Percentiles rank a stretch among this genome's conserved stretches.
Conservation (phyloP, 495 filamentous ascomycete genomes). For the Xylaria nigripes region DNA sequence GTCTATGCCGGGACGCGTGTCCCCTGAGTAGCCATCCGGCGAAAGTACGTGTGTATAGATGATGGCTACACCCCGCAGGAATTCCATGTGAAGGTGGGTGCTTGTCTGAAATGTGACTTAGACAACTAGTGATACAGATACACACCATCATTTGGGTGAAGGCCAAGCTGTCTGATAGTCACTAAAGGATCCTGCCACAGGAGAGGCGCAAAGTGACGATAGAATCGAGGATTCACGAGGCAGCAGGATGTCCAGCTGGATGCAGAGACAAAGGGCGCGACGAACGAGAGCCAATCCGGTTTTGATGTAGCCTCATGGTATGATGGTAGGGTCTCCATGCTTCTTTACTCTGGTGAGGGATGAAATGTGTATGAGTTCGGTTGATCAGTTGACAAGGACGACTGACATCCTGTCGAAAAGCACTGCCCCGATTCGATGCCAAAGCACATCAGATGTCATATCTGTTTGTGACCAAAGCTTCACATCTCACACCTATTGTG, state of each 20-base stretch:
- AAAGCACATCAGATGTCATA: too few relatives aligned
- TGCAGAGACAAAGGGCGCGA: constrained; percentile 28
- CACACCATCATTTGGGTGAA: constrained; percentile 33
- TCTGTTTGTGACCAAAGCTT: too few relatives aligned
- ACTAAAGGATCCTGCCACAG: constrained; percentile 41
- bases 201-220: constrained; percentile 35
- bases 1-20: background rate
- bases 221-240: constrained; percentile 35
- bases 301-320: constrained; percentile 34
- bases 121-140: background rate
- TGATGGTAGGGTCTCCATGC: constrained; percentile 32
- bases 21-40: background rate
- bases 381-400: background rate
- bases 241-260: constrained; percentile 33
- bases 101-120: background rate
- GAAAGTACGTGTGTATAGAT: background rate
- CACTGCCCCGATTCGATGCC: too few relatives aligned
- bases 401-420: background rate
- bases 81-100: background rate
- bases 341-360: background rate
- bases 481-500: too few relatives aligned
- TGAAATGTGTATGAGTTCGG: background rate
- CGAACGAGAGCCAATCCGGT: constrained; percentile 38
- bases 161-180: constrained; percentile 18
- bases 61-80: background rate